Evolutionary conservation across 176 grass and related monocot species (phyloP), one percentile per base, ranked within the genome.

Genomic region (Oropetium thomaeum): DNA sequence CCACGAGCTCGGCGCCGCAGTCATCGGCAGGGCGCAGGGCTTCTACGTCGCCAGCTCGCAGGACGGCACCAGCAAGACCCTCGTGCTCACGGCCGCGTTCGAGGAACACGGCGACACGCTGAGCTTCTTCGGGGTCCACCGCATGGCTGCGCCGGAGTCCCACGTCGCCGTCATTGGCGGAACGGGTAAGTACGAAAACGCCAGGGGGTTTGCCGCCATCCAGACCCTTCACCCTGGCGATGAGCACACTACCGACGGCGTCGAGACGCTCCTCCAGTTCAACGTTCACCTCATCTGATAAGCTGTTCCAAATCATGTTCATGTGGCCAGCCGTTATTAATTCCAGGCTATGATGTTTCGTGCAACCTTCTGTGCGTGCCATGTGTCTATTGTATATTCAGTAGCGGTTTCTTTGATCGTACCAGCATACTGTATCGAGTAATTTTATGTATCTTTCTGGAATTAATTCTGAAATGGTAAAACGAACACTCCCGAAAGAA

Each of bases 21-120:
- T 91, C 26, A 23, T 95, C 17, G 92, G 92, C 47, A 79, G 79
- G 25, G 85, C 92, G 27, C 85, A 95, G 71, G 92, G 92, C 16
- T 91, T 95, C 65, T 88, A 91, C 60, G 76, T 95, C 30, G 92
- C 85, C 0, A 91, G 85, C 82, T 91, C 88, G 19, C 83, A 88
- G 86, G 92, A 95, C 59, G 88, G 83, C 26, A 84, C 79, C 35
- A 96, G 88, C 75, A 91, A 89, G 85, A 91, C 92, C 28, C 27
- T 96, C 59, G 3, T 89, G 75, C 70, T 96, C 51, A 96, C 86
- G 10, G 86, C 86, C 51, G 35, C 88, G 82, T 89, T 96, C 44
- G 80, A 83, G 19, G 92, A 19, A 11, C 81, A 91, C 30, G 72
- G 77, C 8, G 92, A 96, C 66, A 96, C 79, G 33, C 68, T 96